These are phyloP conservation scores for Penicillium sp. DNA, from an alignment of 2,329 filamentous ascomycete species.

Conservation along the genomic window DNA sequence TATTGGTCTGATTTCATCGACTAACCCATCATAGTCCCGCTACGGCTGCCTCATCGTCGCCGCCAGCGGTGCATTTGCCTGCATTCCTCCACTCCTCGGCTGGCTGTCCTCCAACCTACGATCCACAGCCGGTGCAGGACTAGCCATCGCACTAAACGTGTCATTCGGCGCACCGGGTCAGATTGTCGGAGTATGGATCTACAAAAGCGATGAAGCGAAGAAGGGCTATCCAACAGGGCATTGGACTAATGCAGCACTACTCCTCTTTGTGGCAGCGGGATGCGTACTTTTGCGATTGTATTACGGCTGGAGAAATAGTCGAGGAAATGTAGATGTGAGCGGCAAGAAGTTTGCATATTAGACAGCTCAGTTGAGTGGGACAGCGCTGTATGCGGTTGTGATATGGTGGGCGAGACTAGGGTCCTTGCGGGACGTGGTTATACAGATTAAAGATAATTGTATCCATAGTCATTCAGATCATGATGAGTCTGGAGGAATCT, in stretches of 20 bases:
- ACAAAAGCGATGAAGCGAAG: constrained; percentile 58
- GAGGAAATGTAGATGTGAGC: constrained; percentile 16
- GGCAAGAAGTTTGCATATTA: constrained; percentile 29
- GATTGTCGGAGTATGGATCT: constrained; percentile 70
- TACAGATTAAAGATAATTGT: not conserved
- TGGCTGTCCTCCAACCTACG: constrained; percentile 66
- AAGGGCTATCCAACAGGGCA: constrained; percentile 66
- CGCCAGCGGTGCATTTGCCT: constrained; percentile 62
- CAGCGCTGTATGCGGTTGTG: not conserved
- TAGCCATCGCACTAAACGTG: constrained; percentile 68
- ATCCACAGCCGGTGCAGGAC: constrained; percentile 60
- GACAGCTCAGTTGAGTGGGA: constrained; percentile 1
- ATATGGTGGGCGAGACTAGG: not conserved
- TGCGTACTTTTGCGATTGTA: constrained; percentile 53
- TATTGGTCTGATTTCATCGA: not conserved
- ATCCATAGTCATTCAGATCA: not conserved
- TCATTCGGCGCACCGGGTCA: constrained; percentile 65
- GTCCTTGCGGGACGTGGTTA: not conserved
- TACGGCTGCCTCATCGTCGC: constrained; percentile 68
- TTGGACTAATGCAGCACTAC: constrained; percentile 59
- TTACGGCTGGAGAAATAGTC: constrained; percentile 49
- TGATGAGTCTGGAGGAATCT: not conserved
- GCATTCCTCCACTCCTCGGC: constrained; percentile 65
- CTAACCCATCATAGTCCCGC: constrained; percentile 40
- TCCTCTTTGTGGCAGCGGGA: constrained; percentile 56